phyloP scores from a whole-genome alignment of 192 early-diverging fungal species.

The Gryganskiella cystojenkinii region DNA sequence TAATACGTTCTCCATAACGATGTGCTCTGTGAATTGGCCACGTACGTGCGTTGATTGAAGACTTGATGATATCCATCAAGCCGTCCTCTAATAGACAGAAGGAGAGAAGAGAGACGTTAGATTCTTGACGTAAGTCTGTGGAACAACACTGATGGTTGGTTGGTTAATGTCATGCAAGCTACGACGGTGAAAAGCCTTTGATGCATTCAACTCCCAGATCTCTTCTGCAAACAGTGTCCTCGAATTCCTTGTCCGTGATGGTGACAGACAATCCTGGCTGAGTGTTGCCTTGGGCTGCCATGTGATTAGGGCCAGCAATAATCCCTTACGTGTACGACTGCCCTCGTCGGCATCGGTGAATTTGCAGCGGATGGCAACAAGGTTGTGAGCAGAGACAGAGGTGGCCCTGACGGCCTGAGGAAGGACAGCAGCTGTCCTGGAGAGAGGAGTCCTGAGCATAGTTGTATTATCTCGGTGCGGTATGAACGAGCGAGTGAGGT shows the following conservation, averaged over 20 bases:
- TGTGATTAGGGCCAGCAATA: too few relatives aligned
- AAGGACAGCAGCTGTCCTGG: slow-evolving; percentile 19
- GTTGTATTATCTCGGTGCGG: too few relatives aligned
- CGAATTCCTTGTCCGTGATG: too few relatives aligned
- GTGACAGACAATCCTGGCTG: too few relatives aligned
- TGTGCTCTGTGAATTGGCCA: not conserved
- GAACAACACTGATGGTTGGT: too few relatives aligned
- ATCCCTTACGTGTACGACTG: slow-evolving; percentile 24
- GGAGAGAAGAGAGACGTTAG: too few relatives aligned
- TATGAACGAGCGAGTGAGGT: not conserved
- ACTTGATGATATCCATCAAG: slow-evolving; percentile 33
- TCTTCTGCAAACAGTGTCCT: too few relatives aligned
- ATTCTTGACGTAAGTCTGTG: too few relatives aligned
- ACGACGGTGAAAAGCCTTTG: too few relatives aligned
- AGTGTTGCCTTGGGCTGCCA: too few relatives aligned
- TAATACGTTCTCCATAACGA: not conserved
- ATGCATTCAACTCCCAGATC: too few relatives aligned
- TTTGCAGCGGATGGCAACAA: slow-evolving; percentile 40
- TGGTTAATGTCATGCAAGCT: too few relatives aligned
- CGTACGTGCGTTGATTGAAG: slow-evolving; percentile 43
- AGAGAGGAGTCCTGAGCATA: slow-evolving; percentile 40
- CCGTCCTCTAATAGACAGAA: slow-evolving; percentile 1
- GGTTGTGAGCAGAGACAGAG: slow-evolving; percentile 19
- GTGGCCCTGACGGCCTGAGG: slow-evolving; percentile 13
- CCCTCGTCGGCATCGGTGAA: slow-evolving; percentile 19